phyloP scores from a whole-genome alignment of 2,329 filamentous ascomycete genomes.

The Aspergillus sp. region DNA sequence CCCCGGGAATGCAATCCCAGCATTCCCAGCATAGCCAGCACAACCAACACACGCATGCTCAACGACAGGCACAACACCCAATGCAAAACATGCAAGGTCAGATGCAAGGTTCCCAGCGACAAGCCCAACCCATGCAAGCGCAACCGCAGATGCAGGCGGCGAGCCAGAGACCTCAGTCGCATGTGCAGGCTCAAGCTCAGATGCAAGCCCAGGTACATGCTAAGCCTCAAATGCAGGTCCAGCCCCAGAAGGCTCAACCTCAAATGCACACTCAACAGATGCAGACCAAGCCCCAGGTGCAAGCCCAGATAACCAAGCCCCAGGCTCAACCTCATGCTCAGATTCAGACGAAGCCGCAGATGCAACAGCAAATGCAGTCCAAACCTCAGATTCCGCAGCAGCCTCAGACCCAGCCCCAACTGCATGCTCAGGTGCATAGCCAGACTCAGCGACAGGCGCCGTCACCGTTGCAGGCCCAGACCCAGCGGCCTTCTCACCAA shows the following conservation, averaged over 20 bases:
- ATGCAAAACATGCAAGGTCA: not conserved
- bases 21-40: slow-evolving; percentile 13
- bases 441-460: not conserved
- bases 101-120: slow-evolving; percentile 11
- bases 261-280: slow-evolving; percentile 19
- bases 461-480: slow-evolving; percentile 1
- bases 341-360: slow-evolving; percentile 4
- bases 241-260: slow-evolving; percentile 9
- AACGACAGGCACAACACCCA: slow-evolving; percentile 11
- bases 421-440: not conserved
- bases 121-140: slow-evolving; percentile 16
- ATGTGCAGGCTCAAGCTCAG: slow-evolving; percentile 25
- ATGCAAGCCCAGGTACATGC: slow-evolving; percentile 18
- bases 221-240: slow-evolving; percentile 14
- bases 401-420: not conserved
- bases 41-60: slow-evolving; percentile 5
- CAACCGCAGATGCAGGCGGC: slow-evolving; percentile 12
- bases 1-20: slow-evolving; percentile 7
- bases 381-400: slow-evolving; percentile 7
- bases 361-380: not conserved
- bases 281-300: slow-evolving; percentile 23
- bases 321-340: not conserved
- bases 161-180: slow-evolving; percentile 15
- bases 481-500: slow-evolving; percentile 1
- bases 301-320: slow-evolving; percentile 15